A percentile compares a stretch with the other conserved stretches of the same genome.
These are phyloP conservation scores for Gleditsia sinensis DNA, from an alignment of 306 rosid genomes.

Conservation along the genomic window DNA sequence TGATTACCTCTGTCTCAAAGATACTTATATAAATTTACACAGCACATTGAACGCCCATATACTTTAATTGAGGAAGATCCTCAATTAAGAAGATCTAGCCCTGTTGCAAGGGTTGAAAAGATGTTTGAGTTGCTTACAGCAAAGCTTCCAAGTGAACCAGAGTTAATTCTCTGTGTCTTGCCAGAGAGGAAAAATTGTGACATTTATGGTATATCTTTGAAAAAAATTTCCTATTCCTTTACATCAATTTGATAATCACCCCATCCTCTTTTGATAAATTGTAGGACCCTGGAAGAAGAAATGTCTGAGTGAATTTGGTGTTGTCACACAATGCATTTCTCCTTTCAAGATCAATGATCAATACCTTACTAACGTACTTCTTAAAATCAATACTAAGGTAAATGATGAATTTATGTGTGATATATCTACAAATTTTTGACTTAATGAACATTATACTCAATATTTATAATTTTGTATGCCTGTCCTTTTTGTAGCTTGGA, in stretches of 20 bases:
- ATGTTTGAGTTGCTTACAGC: conserved; percentile 66
- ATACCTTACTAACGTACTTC: conserved; percentile 83
- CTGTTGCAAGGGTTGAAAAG: conserved; percentile 81
- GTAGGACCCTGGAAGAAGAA: conserved; percentile 94
- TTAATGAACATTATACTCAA: not conserved
- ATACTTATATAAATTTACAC: conserved; percentile 28
- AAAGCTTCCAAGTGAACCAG: conserved; percentile 60
- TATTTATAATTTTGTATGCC: conserved; percentile 15
- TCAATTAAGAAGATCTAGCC: conserved; percentile 53
- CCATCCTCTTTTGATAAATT: conserved; percentile 27
- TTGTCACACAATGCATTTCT: conserved; percentile 79
- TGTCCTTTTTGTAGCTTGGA: conserved; percentile 65
- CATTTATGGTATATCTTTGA: conserved; percentile 64
- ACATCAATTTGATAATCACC: not conserved
- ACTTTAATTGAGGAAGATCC: conserved; percentile 83
- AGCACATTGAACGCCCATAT: conserved; percentile 81
- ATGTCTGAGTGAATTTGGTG: conserved; percentile 76
- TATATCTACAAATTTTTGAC: conserved; percentile 8
- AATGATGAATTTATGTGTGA: conserved; percentile 25
- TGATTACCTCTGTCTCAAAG: conserved; percentile 32
- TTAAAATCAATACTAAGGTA: conserved; percentile 93
- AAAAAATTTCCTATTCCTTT: conserved; percentile 4
- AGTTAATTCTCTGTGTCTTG: conserved; percentile 80
- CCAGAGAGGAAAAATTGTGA: conserved; percentile 81
- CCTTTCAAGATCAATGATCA: conserved; percentile 83